Evolutionary conservation across 495 filamentous ascomycete species (phyloP), one percentile per base, ranked within the genome.

Genomic region (Tuber aestivum): DNA sequence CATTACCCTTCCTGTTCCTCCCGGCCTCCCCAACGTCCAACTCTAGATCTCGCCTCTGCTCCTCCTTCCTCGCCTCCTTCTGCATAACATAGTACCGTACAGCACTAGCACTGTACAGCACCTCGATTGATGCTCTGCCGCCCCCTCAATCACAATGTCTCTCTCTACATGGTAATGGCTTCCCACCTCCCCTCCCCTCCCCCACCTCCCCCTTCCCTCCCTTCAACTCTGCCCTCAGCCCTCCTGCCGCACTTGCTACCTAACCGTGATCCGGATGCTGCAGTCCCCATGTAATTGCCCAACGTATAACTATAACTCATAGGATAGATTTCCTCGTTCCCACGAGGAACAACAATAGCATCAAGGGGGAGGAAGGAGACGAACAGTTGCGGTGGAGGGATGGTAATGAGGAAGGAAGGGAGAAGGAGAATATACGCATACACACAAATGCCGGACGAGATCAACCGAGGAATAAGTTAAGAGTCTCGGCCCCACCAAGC

Each of bases 21-120:
- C 56, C 8, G 32, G 56, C 35, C 35, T 65, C 56, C 35, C 56
- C 14, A 65, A 65, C 27, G 56, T 65, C 35, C 27, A 65, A 65
- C n/a, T 61, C 56, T 9, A 65, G 56, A 65, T 65, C 56, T 65
- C 27, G 56, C 56, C 56, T 65, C 56, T 65, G 56, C 56, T 61
- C n/a, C 50, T 61, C n/a, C 50, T 16, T 27, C 12, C 56, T 27
- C 56, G 35, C 56, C 56, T 65, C 27, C 56, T 65, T 65, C 56
- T 65, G 56, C 56, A 65, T 65, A 65, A 35, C 56, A 35, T 27
- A 16, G n/a, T 35, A 45, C 42, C 38, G 38, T 40, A 40, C 38
- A 2, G 3, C 7, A 40, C 38, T n/a, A 45, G 42, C 4, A 20
- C 14, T 44, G 42, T 45, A 18, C 56, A 65, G 56, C 27, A 18